phyloP scores from a whole-genome alignment of 305 asterid genomes.

The Fraxinus velutina region DNA sequence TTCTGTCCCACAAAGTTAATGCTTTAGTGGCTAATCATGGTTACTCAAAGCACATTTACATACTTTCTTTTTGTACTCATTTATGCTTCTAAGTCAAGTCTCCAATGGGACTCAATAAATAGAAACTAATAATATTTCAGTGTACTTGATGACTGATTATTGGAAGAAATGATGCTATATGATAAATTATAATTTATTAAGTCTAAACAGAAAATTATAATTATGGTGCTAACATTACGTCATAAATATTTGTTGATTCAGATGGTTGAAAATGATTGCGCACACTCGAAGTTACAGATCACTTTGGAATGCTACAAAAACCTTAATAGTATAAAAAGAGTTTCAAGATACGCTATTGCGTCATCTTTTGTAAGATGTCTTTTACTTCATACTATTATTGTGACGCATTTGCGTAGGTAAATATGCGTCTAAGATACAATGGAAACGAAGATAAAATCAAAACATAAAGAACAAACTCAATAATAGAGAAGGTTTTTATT shows the following conservation, averaged over 20 bases:
- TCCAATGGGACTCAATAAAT: constrained; percentile 19
- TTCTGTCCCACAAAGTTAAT: neutral
- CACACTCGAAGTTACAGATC: neutral
- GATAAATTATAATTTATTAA: neutral
- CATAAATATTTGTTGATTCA: neutral
- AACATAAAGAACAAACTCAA: neutral
- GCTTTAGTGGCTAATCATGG: neutral
- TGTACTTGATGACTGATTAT: neutral
- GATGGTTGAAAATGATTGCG: neutral
- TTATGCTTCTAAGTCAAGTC: constrained; percentile 46
- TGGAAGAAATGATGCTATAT: neutral
- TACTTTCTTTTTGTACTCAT: constrained; percentile 32
- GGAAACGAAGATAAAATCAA: neutral
- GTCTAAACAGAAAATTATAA: neutral
- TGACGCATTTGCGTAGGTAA: neutral
- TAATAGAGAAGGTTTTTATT: neutral
- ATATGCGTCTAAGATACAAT: neutral
- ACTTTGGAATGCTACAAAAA: neutral
- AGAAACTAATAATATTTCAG: neutral
- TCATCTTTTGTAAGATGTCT: neutral
- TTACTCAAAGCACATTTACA: neutral
- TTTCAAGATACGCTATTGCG: neutral
- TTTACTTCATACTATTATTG: neutral
- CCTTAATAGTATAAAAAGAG: neutral
- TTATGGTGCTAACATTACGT: neutral